phyloP scores from a whole-genome alignment of 306 rosid species.

The Cicer pinnatifidum region DNA sequence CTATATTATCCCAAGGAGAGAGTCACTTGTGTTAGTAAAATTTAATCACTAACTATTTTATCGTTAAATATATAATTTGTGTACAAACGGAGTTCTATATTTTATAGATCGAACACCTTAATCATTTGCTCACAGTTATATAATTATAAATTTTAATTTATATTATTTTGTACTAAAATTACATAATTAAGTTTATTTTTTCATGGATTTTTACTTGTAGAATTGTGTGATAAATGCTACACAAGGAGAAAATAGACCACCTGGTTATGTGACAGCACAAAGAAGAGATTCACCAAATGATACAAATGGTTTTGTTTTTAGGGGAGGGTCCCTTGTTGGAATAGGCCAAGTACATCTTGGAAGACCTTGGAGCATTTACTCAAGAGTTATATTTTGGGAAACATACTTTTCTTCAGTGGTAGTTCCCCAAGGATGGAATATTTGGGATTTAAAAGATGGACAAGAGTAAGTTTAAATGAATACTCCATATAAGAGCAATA shows the following conservation, averaged over 20 bases:
- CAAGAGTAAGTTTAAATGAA: not conserved
- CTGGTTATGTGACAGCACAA: conserved; percentile 56
- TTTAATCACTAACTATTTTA: too few species aligned
- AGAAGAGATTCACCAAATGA: not conserved
- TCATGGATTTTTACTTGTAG: conserved; percentile 11
- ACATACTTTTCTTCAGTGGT: not conserved
- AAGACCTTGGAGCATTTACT: conserved; percentile 31
- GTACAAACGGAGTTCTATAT: not conserved
- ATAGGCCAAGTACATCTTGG: conserved; percentile 21
- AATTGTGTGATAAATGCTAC: conserved; percentile 41
- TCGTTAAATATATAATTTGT: not conserved
- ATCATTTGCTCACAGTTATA: not conserved
- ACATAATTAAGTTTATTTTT: too few species aligned
- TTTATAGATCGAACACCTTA: not conserved
- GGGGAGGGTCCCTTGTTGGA: conserved; percentile 9
- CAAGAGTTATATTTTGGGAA: conserved; percentile 33
- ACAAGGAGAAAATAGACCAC: not conserved
- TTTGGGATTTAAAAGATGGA: not conserved
- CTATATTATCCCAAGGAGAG: too few species aligned
- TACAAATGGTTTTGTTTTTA: conserved; percentile 51
- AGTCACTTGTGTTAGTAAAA: too few species aligned
- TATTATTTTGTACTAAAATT: not conserved
- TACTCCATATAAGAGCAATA: not conserved
- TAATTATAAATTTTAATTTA: not conserved
- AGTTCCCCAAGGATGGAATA: conserved; percentile 17